Percentiles rank a stretch among this genome's conserved stretches.
These are phyloP conservation scores for Hyaloscypha hepaticicola DNA, from an alignment of 495 filamentous ascomycete species.

Conservation along the genomic window DNA sequence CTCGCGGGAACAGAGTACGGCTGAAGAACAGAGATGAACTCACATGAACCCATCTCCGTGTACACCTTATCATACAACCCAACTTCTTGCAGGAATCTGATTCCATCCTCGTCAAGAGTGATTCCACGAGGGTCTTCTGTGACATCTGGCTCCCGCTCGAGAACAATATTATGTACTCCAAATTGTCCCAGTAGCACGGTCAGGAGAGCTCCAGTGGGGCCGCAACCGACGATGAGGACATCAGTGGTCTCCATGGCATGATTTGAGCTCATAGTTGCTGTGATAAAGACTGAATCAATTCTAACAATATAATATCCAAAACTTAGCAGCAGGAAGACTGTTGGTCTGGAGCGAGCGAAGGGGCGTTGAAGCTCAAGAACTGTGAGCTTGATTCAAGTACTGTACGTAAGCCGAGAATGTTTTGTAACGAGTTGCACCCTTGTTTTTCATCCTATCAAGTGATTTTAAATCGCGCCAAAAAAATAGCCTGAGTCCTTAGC, in stretches of 20 bases:
- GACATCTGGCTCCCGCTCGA: slow-evolving; percentile 48
- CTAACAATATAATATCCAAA: no score
- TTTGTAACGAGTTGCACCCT: no score
- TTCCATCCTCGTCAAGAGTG: slow-evolving; percentile 51
- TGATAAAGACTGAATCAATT: no score
- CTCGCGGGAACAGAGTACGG: no score
- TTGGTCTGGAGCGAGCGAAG: no score
- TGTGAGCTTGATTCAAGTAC: no score
- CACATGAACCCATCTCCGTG: slow-evolving; percentile 4
- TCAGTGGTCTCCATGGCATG: slow-evolving; percentile 26
- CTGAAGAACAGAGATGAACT: not conserved
- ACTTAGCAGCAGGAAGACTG: no score
- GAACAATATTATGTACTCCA: slow-evolving; percentile 27
- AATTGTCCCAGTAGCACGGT: slow-evolving; percentile 37
- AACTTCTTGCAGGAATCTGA: slow-evolving; percentile 45
- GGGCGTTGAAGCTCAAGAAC: no score
- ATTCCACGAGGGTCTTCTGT: slow-evolving; percentile 53
- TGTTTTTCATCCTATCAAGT: no score
- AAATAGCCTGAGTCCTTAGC: no score
- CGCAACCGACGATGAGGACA: slow-evolving; percentile 42
- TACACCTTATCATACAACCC: slow-evolving; percentile 27
- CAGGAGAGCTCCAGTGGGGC: slow-evolving; percentile 41
- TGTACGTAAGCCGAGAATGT: no score
- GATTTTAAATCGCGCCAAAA: no score
- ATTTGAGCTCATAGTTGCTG: slow-evolving; percentile 10